phyloP scores from a whole-genome alignment of 2,329 filamentous ascomycete genomes.

The Harringtonia lauricola region DNA sequence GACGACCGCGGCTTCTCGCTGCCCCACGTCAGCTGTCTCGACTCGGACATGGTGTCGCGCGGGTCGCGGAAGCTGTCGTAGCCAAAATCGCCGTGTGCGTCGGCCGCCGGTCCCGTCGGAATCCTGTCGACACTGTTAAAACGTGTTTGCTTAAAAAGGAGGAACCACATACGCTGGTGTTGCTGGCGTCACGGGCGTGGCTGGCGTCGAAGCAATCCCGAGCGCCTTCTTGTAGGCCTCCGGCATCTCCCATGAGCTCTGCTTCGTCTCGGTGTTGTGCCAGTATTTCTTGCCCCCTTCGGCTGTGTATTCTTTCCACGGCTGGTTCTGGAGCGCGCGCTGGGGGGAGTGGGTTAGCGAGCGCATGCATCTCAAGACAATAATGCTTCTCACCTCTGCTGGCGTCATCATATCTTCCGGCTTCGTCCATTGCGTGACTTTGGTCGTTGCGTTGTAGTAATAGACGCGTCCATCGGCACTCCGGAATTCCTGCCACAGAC shows the following conservation, averaged over 20 bases:
- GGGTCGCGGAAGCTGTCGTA: conserved; percentile 14
- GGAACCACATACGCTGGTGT: conserved; percentile 28
- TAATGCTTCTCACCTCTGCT: conserved; percentile 50
- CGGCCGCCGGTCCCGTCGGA: conserved; percentile 24
- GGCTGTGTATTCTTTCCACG: conserved; percentile 87
- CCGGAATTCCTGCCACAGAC: conserved; percentile 70
- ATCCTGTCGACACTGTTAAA: conserved; percentile 6
- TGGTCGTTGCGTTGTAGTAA: conserved; percentile 81
- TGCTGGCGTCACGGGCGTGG: conserved; percentile 27
- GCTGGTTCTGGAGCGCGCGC: conserved; percentile 71
- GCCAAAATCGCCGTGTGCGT: conserved; percentile 2
- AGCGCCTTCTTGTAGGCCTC: conserved; percentile 68
- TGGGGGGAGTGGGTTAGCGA: conserved; percentile 24
- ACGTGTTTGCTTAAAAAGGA: neutral
- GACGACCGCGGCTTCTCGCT: conserved; percentile 33
- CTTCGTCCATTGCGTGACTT: conserved; percentile 89
- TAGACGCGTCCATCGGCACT: conserved; percentile 76
- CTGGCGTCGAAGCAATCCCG: conserved; percentile 40
- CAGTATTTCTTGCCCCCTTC: conserved; percentile 87
- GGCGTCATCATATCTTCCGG: conserved; percentile 79
- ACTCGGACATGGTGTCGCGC: conserved; percentile 33
- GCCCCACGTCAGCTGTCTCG: conserved; percentile 39
- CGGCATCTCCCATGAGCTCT: conserved; percentile 93
- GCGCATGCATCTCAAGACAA: conserved; percentile 2
- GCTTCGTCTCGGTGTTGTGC: conserved; percentile 84